phyloP scores from a whole-genome alignment of 2,329 filamentous ascomycete genomes.

The Lecanoromycetidae sp. region DNA sequence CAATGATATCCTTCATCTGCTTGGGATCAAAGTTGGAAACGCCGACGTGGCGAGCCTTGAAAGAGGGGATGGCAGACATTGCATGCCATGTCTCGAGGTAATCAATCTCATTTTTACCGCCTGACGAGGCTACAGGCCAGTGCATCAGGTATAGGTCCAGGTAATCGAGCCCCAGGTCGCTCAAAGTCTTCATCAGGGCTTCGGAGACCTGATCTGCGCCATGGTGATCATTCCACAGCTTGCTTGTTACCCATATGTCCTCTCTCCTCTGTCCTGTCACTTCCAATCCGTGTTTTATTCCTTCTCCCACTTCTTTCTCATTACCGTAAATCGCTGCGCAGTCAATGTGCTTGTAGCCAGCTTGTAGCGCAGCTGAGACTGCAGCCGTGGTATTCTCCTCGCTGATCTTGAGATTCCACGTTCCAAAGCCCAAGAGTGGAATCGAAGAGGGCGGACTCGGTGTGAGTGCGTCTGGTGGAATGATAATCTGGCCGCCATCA shows the following conservation, averaged over 20 bases:
- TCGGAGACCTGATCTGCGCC: conserved; percentile 42
- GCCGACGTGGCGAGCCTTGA: conserved; percentile 46
- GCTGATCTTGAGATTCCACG: conserved; percentile 65
- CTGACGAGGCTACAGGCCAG: conserved; percentile 19
- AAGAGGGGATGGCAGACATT: conserved; percentile 47
- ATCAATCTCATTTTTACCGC: conserved; percentile 6
- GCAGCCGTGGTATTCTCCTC: conserved; percentile 49
- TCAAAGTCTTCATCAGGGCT: conserved; percentile 42
- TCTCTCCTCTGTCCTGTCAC: conserved; percentile 52
- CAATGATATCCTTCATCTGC: conserved; percentile 43
- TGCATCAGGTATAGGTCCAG: conserved; percentile 74
- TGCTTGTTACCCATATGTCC: conserved; percentile 64
- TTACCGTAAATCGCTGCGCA: conserved; percentile 64
- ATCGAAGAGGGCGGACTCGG: conserved; percentile 13
- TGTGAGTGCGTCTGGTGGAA: conserved; percentile 3
- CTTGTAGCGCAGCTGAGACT: conserved; percentile 55
- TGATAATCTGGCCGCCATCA: background rate
- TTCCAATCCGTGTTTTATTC: conserved; percentile 54
- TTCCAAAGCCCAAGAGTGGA: conserved; percentile 60
- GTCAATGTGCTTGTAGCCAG: conserved; percentile 65
- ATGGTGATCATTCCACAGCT: conserved; percentile 54
- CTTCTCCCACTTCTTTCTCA: conserved; percentile 55
- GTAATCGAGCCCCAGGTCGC: conserved; percentile 61
- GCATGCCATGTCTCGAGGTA: conserved; percentile 54
- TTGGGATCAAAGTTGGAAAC: conserved; percentile 46